Evolutionary conservation across 2,329 filamentous ascomycete genomes (phyloP), one percentile per base, ranked within the genome.

Genomic region (Neurospora sp.): DNA sequence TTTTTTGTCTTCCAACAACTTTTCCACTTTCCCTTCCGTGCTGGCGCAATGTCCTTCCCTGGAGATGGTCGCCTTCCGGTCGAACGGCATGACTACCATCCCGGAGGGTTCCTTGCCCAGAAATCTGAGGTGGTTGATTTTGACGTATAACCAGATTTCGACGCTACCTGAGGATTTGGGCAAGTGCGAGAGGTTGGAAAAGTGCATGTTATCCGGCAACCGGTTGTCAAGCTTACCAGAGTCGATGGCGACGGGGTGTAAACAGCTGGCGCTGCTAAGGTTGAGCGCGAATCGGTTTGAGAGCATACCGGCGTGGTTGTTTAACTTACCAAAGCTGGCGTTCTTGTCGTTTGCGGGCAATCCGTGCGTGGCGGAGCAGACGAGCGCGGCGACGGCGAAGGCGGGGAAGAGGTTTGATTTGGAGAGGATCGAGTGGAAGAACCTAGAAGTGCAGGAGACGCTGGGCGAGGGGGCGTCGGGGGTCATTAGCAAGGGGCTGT

Each of bases 121-220:
- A 8, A 79, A 75, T 28, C 28, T 28, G 28, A 28, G 82, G n/a
- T 84, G 82, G 81, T 76, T 85, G 46, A 83, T 85, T 68, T 76
- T 85, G 12, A 85, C 83, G 19, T 79, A 82, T 73, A 85, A 85
- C 74, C 71, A 74, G 46, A 79, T 85, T 52, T 70, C 71, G 3
- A 68, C 71, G 8, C 75, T 85, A 8, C 82, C 83, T 0, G 73
- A 72, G 19, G 82, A 78, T 74, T 82, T 85, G 66, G 82, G 82
- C 10, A 74, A 75, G 23, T 85, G 83, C 70, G 71, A 72, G 19
- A 78, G 78, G 11, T 77, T 85, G 4, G 80, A 84, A 72, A 83
- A 84, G 74, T 84, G 83, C 73, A 82, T 84, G 81, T 74, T 85
- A n/a, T 79, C 83, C 1, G 83, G 82, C 15, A 85, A 85, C 72